Percentiles rank a stretch among this genome's conserved stretches.
Conservation (phyloP, 140 eudicot genomes). For the Ambrosia hybrid region DNA sequence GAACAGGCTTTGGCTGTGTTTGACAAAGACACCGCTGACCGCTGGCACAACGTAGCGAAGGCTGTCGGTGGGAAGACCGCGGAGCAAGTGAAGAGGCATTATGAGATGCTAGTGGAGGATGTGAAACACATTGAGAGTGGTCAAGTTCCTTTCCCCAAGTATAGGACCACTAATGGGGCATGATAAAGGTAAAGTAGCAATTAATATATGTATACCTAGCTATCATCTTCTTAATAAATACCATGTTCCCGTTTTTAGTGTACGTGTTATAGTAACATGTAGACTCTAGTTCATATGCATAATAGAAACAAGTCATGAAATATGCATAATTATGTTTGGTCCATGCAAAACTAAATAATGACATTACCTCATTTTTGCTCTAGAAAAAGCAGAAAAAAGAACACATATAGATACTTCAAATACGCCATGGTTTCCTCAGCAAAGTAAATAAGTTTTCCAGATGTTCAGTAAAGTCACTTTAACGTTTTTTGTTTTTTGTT, state of each 20-base stretch:
- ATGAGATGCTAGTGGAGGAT: slow-evolving; percentile 66
- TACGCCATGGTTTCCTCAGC: not conserved
- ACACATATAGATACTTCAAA: not conserved
- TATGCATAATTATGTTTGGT: not conserved
- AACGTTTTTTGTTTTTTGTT: too few species aligned
- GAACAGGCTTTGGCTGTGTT: slow-evolving; percentile 75
- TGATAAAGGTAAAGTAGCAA: slow-evolving; percentile 31
- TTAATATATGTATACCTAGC: not conserved
- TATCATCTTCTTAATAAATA: slow-evolving; percentile 11
- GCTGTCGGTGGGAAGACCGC: slow-evolving; percentile 71
- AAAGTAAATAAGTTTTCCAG: too few species aligned
- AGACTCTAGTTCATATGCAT: not conserved
- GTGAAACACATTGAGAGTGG: slow-evolving; percentile 68
- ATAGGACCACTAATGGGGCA: slow-evolving; percentile 38
- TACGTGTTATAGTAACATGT: slow-evolving; percentile 1
- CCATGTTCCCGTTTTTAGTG: not conserved
- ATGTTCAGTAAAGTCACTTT: too few species aligned
- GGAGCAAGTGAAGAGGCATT: slow-evolving; percentile 76
- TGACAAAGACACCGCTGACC: slow-evolving; percentile 89
- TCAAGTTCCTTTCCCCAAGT: slow-evolving; percentile 60
- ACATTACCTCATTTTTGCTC: not conserved
- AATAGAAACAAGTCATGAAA: not conserved
- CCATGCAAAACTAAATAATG: not conserved
- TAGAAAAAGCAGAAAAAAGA: not conserved
- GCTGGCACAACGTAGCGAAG: slow-evolving; percentile 79